phyloP scores from a whole-genome alignment of 768 basidiomycete species.

The Obba rivulosa region DNA sequence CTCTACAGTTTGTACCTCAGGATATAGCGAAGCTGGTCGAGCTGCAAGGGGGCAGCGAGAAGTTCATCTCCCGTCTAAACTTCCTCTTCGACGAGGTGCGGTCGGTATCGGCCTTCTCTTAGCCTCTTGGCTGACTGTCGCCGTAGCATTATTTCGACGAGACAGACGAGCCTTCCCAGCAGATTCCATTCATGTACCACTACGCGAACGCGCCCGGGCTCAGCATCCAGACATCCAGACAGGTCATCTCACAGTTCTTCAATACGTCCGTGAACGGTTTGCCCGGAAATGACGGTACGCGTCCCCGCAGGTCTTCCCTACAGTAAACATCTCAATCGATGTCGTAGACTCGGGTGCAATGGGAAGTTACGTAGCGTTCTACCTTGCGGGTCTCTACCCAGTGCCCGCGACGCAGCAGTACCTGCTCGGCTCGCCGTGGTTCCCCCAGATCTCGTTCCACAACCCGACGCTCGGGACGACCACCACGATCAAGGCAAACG shows the following conservation, averaged over 20 bases:
- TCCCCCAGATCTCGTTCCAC: conserved; percentile 53
- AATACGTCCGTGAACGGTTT: conserved; percentile 52
- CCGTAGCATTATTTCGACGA: conserved; percentile 52
- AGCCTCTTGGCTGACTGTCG: neutral
- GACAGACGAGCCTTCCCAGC: conserved; percentile 61
- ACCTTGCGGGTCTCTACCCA: conserved; percentile 56
- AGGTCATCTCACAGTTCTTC: conserved; percentile 51
- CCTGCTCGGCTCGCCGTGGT: conserved; percentile 58
- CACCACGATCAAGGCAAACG: conserved; percentile 45
- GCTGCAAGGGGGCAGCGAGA: conserved; percentile 52
- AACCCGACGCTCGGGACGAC: conserved; percentile 55
- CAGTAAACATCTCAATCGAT: conserved; percentile 9
- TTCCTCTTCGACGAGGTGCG: conserved; percentile 51
- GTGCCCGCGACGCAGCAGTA: conserved; percentile 56
- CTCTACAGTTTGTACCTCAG: conserved; percentile 52
- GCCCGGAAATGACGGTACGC: conserved; percentile 60
- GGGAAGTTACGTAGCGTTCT: conserved; percentile 57
- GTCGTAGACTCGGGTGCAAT: conserved; percentile 44
- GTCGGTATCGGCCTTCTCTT: too few species aligned
- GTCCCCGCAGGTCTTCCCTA: neutral
- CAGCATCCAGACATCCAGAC: conserved; percentile 51
- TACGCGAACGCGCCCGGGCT: conserved; percentile 56
- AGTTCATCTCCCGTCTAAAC: conserved; percentile 50
- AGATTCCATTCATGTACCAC: conserved; percentile 69
- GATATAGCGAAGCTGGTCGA: conserved; percentile 58